Evolutionary conservation across 345 rosid genomes (phyloP).

Genomic region (Aegle marmelos): DNA sequence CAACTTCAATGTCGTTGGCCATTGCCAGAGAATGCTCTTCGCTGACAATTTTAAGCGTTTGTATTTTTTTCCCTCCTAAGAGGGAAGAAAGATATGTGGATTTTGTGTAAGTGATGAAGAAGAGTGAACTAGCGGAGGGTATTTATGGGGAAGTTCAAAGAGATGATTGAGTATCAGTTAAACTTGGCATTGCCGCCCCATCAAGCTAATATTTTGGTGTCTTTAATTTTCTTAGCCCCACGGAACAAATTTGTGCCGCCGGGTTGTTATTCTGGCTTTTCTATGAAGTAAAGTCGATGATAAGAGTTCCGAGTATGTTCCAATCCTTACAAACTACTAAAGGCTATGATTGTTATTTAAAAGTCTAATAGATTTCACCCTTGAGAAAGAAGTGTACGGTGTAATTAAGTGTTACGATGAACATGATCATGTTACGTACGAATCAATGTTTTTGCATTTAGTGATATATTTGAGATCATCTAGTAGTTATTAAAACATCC

Average conservation of each 20-base stretch:
- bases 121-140: background rate
- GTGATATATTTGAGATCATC: too few species aligned
- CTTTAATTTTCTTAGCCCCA: slow-evolving; percentile 27
- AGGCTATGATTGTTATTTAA: too few species aligned
- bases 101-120: background rate
- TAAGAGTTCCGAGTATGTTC: background rate
- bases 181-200: slow-evolving; percentile 43
- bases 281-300: too few species aligned
- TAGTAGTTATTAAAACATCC: too few species aligned
- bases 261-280: too few species aligned
- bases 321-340: too few species aligned
- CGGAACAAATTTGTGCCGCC: background rate
- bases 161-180: slow-evolving; percentile 4
- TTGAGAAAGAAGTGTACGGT: too few species aligned
- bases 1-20: slow-evolving; percentile 53
- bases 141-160: slow-evolving; percentile 23
- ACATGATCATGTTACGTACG: too few species aligned
- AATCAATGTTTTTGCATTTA: too few species aligned
- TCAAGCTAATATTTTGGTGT: slow-evolving; percentile 9
- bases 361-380: too few species aligned
- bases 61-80: too few species aligned
- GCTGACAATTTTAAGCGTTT: background rate
- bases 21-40: slow-evolving; percentile 22
- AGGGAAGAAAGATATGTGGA: background rate
- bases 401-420: too few species aligned